A percentile compares a stretch with the other conserved stretches of the same genome.
Evolutionary conservation across 257 asterid species (phyloP).

Genomic region (Solanum rostratum): DNA sequence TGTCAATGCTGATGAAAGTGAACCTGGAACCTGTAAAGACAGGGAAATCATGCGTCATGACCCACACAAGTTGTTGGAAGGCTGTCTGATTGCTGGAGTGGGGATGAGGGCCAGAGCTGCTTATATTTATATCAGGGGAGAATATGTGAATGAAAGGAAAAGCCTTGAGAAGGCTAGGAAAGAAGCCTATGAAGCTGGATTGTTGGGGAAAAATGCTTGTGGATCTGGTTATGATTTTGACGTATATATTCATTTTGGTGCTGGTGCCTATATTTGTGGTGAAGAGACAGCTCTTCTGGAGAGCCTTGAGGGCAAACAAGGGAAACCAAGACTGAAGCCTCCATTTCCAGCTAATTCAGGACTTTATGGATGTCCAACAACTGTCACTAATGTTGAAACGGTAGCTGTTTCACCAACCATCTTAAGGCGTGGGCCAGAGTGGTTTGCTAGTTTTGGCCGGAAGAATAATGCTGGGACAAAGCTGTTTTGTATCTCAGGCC

Average conservation of each 20-base stretch:
- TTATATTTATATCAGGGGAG: conserved; percentile 91
- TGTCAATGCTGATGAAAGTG: conserved; percentile 98
- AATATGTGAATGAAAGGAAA: conserved; percentile 84
- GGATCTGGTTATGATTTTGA: conserved; percentile 96
- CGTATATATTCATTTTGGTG: conserved; percentile 90
- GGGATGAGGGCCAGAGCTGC: conserved; percentile 99
- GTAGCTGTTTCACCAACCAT: conserved; percentile 98
- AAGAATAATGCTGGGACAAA: conserved; percentile 92
- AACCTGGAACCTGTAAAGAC: conserved; percentile 98
- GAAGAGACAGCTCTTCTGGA: conserved; percentile 98
- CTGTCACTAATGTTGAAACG: conserved; percentile 95
- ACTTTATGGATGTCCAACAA: conserved; percentile 93
- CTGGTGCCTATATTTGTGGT: conserved; percentile 98
- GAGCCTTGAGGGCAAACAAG: conserved; percentile 99
- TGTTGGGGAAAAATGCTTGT: conserved; percentile 92
- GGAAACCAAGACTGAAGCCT: conserved; percentile 96
- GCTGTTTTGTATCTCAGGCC: conserved; percentile 90
- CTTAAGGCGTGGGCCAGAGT: conserved; percentile 94
- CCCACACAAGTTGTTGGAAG: conserved; percentile 95
- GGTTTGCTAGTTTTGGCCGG: conserved; percentile 97
- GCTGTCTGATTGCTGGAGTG: conserved; percentile 95
- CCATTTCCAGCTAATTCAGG: conserved; percentile 99
- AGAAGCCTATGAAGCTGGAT: conserved; percentile 92
- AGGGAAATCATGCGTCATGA: conserved; percentile 99
- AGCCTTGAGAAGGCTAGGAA: conserved; percentile 79